A percentile compares a stretch with the other conserved stretches of the same genome.
These are phyloP conservation scores for Papiliotrema nemorosa DNA, from an alignment of 1,284 basidiomycete species.

Conservation along the genomic window DNA sequence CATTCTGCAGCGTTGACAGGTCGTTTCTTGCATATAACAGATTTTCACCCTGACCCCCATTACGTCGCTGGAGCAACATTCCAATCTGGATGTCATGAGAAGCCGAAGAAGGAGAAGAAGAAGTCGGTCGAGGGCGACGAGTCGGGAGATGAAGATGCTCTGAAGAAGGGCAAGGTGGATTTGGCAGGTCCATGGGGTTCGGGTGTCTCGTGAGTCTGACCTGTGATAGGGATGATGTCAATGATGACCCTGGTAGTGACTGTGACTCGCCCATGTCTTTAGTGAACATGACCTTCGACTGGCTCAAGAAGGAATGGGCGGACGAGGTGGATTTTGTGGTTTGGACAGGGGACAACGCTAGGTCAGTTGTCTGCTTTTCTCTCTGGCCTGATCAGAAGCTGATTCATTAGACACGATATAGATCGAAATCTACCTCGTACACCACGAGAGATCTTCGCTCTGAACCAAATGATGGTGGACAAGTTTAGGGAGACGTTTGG, in stretches of 20 bases:
- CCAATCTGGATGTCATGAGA: conserved; percentile 42
- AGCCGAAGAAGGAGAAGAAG: conserved; percentile 17
- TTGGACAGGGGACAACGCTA: conserved; percentile 89
- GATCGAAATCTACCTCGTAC: conserved; percentile 77
- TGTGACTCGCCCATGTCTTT: conserved; percentile 80
- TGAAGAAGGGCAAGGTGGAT: conserved; percentile 10
- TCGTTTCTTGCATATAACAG: conserved; percentile 48
- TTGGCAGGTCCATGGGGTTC: conserved; percentile 43
- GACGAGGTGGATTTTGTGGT: conserved; percentile 85
- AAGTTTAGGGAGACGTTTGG: conserved; percentile 70
- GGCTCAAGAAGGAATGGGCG: conserved; percentile 73
- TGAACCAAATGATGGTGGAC: conserved; percentile 65
- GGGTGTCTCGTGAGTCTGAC: conserved; percentile 38
- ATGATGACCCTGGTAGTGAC: conserved; percentile 60
- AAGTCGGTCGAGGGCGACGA: conserved; percentile 8
- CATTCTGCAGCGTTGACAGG: conserved; percentile 37
- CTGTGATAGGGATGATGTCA: background rate
- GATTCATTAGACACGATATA: conserved; percentile 91
- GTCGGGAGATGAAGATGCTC: conserved; percentile 2
- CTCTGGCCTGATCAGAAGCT: background rate
- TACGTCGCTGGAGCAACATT: conserved; percentile 42
- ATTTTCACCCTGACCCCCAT: conserved; percentile 50
- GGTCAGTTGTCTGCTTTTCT: conserved; percentile 52
- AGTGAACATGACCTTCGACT: conserved; percentile 76
- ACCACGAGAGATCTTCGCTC: conserved; percentile 70